Evolutionary conservation across 768 basidiomycete genomes (phyloP), one percentile per base, ranked within the genome.

Genomic region (Termitomyces sp.): DNA sequence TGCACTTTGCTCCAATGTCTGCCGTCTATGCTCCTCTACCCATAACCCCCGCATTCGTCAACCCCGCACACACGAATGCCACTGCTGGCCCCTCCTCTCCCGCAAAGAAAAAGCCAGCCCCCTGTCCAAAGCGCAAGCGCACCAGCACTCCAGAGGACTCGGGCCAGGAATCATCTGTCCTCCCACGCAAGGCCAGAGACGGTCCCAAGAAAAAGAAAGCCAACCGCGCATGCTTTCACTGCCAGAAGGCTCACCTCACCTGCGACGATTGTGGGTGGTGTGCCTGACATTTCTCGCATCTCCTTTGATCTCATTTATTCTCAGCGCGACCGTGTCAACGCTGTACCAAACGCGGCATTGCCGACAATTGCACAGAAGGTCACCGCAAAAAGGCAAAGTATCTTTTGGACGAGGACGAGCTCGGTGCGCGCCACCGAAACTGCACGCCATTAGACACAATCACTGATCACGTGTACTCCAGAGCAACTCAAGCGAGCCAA

Each of bases 361-460:
- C 85, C 1, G 81, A 83, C 51, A 86, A 83, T 52, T 99, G 97
- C 65, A 86, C 89, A 17, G 97, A 99, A 66, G 97, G 97, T 1
- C 88, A 90, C 60, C 84, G 97, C 64, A 99, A 99, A 73, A 98
- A 98, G 72, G 96, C 97, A 10, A 98, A 98, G 66, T 99, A 98
- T 70, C 82, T 99, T 15, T 76, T 96, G 54, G 93, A 96, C 68
- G 92, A 95, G 41, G 90, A 91, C 45, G 95, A 98, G 68, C 85
- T 95, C 54, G 89, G 93, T 91, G 67, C 55, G 78, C 70, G 35
- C 24, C 32, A 9, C 7, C 58, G 58, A 51, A 65, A 60, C 65
- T 55, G 59, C 57, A 38, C 8, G 9, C 9, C 34, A 55, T 59
- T 59, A 45, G 59, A 61, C 61, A 68, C 68, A 64, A 66, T 66